phyloP scores from a whole-genome alignment of 371 early-diverging fungal genomes.

The Lichtheimia ramosa region DNA sequence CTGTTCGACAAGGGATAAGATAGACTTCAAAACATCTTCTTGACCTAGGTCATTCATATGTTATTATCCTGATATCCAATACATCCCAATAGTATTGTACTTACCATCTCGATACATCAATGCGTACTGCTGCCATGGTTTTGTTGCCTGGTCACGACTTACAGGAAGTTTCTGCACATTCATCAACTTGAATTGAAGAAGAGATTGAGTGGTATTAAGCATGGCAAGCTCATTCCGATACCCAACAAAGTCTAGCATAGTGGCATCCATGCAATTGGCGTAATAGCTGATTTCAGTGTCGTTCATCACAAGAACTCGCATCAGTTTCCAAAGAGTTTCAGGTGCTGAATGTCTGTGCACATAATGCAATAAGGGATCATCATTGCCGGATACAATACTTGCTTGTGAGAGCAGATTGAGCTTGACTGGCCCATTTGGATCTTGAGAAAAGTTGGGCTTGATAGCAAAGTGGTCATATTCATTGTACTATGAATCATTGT shows the following conservation, averaged over 20 bases:
- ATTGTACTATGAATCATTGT: conserved; percentile 31
- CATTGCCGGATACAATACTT: conserved; percentile 29
- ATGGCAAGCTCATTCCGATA: conserved; percentile 57
- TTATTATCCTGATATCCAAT: no score
- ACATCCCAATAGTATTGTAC: neutral
- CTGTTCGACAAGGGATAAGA: conserved; percentile 22
- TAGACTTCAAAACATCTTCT: conserved; percentile 22
- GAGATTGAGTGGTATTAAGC: conserved; percentile 31
- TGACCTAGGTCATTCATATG: conserved; percentile 20
- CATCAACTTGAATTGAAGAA: conserved; percentile 32
- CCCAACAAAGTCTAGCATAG: conserved; percentile 39
- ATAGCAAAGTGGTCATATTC: conserved; percentile 49
- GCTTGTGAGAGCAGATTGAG: conserved; percentile 38
- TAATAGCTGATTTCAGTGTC: conserved; percentile 37
- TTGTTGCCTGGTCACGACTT: conserved; percentile 12
- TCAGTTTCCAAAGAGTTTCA: conserved; percentile 39
- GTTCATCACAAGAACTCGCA: conserved; percentile 70
- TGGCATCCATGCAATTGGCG: conserved; percentile 13
- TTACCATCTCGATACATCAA: conserved; percentile 54
- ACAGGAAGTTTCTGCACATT: conserved; percentile 20
- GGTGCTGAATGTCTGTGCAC: conserved; percentile 49
- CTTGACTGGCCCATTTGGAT: conserved; percentile 52
- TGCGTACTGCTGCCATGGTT: conserved; percentile 41
- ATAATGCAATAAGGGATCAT: conserved; percentile 35
- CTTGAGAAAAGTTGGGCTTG: conserved; percentile 59